Evolutionary conservation across 75 land plant species (phyloP).

Genomic region (Isoetes taiwanensis): DNA sequence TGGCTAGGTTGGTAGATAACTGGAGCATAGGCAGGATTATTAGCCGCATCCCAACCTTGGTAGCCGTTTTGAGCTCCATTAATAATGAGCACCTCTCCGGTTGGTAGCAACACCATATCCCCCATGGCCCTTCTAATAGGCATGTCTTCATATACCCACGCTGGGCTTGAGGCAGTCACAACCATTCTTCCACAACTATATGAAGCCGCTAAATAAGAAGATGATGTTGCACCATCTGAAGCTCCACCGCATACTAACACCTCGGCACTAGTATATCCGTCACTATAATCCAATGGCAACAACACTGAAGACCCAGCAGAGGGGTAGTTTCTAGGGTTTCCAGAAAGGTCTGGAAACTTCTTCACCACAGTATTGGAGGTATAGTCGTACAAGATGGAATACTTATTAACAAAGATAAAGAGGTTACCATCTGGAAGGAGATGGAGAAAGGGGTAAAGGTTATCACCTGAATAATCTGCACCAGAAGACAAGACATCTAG

Average conservation of each 20-base stretch:
- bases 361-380: constrained; percentile 13
- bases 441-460: constrained; percentile 37
- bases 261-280: constrained; percentile 12
- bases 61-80: constrained; percentile 45
- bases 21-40: constrained; percentile 28
- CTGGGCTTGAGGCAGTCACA: constrained; percentile 32
- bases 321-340: constrained; percentile 27
- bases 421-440: constrained; percentile 32
- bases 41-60: constrained; percentile 48
- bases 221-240: constrained; percentile 13
- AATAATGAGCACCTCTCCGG: constrained; percentile 51
- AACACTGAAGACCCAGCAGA: constrained; percentile 19
- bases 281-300: constrained; percentile 14
- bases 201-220: constrained; percentile 14
- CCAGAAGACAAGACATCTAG: neutral
- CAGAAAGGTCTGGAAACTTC: constrained; percentile 21
- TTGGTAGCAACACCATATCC: constrained; percentile 62
- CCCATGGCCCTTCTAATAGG: constrained; percentile 55
- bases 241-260: constrained; percentile 68
- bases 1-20: constrained; percentile 31
- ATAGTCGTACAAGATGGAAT: constrained; percentile 27
- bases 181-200: constrained; percentile 40
- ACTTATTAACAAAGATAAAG: constrained; percentile 33
- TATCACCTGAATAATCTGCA: constrained; percentile 14
- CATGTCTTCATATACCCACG: constrained; percentile 58